Conservation (phyloP, 2,329 filamentous ascomycete genomes). For the Fusarium chlamydosporum region DNA sequence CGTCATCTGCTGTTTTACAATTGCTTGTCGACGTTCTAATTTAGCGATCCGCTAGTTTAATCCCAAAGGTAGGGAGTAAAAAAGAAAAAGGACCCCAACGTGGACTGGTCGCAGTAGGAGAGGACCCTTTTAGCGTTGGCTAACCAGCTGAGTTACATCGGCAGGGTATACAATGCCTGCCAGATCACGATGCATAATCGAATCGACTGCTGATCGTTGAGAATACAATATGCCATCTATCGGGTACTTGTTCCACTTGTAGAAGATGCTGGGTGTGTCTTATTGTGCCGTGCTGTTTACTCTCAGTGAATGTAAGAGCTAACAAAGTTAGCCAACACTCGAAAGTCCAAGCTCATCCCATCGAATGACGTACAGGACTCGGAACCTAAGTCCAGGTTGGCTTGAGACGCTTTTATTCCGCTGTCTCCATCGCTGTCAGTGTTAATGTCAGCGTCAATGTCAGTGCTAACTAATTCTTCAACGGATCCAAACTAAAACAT, state of each 20-base stretch:
- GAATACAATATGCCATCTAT: background rate
- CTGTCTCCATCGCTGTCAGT: background rate
- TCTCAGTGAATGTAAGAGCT: background rate
- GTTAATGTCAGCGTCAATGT: background rate
- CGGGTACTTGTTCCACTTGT: background rate
- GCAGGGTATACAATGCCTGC: slow-evolving; percentile 6
- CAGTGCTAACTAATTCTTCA: background rate
- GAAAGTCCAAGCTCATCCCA: background rate
- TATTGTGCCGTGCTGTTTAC: background rate
- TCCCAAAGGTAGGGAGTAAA: slow-evolving; percentile 3
- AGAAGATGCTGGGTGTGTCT: background rate
- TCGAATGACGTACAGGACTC: background rate
- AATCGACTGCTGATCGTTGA: background rate
- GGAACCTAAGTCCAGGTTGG: background rate
- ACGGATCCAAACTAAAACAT: background rate
- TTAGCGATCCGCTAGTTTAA: slow-evolving; percentile 8
- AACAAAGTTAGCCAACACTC: background rate
- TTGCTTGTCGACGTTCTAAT: background rate
- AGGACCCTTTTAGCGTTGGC: background rate
- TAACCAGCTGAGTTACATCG: slow-evolving; percentile 8
- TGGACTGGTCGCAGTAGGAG: background rate
- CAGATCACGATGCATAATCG: slow-evolving; percentile 17
- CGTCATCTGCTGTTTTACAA: slow-evolving; percentile 4
- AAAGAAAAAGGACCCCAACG: slow-evolving; percentile 3
- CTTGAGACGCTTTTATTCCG: background rate